phyloP scores from a whole-genome alignment of 164 flowering plant genomes.

The Tetracentron sinense region DNA sequence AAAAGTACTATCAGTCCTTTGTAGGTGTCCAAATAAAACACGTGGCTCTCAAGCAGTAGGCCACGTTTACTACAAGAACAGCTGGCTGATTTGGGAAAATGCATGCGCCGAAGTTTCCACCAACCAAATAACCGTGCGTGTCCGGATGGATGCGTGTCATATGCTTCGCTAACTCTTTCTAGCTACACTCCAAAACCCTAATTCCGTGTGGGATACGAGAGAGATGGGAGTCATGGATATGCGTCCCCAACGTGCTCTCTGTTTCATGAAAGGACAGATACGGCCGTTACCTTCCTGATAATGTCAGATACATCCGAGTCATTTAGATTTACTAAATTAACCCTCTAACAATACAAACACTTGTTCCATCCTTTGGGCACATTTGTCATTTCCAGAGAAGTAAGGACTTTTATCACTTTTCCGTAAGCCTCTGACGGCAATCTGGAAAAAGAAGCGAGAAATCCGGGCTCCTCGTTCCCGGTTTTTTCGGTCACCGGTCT shows the following conservation, averaged over 20 bases:
- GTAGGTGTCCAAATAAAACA: too few species aligned
- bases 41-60: too few species aligned
- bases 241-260: slow-evolving; percentile 6
- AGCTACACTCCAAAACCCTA: slow-evolving; percentile 13
- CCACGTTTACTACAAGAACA: too few species aligned
- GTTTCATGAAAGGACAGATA: neutral
- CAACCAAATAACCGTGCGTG: too few species aligned
- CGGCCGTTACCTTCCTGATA: neutral
- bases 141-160: neutral
- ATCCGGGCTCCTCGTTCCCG: slow-evolving; percentile 9
- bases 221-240: neutral
- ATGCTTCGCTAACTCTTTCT: neutral
- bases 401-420: neutral
- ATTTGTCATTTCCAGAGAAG: neutral
- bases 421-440: too few species aligned
- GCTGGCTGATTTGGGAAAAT: too few species aligned
- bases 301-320: neutral
- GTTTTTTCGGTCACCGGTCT: slow-evolving; percentile 10
- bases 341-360: too few species aligned
- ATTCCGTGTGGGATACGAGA: slow-evolving; percentile 3
- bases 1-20: too few species aligned
- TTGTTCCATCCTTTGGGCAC: too few species aligned
- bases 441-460: neutral
- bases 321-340: too few species aligned
- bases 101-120: too few species aligned